phyloP scores from a whole-genome alignment of 2,329 filamentous ascomycete genomes.

The Xylaria sp. region DNA sequence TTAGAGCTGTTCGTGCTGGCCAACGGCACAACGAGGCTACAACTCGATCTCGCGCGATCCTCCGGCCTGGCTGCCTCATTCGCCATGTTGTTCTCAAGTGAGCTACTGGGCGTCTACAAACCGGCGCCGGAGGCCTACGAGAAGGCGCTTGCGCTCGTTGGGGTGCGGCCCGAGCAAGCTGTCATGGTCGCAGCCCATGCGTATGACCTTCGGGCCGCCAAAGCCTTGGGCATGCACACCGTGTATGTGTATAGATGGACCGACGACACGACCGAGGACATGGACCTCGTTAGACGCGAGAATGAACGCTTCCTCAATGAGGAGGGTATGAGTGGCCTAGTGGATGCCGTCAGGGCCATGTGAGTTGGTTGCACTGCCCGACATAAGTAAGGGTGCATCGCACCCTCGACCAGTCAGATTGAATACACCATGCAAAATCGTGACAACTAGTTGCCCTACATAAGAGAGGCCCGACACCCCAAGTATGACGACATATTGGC shows the following conservation, averaged over 20 bases:
- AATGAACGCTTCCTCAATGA: constrained; percentile 49
- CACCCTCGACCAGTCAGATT: neutral
- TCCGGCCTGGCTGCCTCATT: constrained; percentile 56
- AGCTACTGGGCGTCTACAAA: constrained; percentile 61
- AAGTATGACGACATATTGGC: neutral
- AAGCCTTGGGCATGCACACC: constrained; percentile 59
- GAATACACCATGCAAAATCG: neutral
- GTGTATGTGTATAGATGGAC: constrained; percentile 60
- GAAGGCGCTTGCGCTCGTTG: constrained; percentile 57
- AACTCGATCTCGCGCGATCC: constrained; percentile 61
- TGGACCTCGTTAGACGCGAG: constrained; percentile 52
- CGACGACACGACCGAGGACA: constrained; percentile 61
- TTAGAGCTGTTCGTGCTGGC: constrained; percentile 61
- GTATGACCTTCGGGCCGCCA: constrained; percentile 62
- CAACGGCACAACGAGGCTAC: constrained; percentile 64
- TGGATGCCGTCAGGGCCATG: constrained; percentile 30
- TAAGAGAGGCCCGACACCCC: neutral
- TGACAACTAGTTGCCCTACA: neutral
- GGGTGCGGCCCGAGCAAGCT: constrained; percentile 57
- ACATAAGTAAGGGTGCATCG: neutral
- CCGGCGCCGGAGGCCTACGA: constrained; percentile 58
- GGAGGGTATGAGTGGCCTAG: constrained; percentile 35
- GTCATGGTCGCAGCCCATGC: constrained; percentile 65
- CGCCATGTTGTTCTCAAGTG: constrained; percentile 62
- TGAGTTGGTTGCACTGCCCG: constrained; percentile 5